Conservation (phyloP, 805 yeast species). For the Diddensiella santjacobensis region DNA sequence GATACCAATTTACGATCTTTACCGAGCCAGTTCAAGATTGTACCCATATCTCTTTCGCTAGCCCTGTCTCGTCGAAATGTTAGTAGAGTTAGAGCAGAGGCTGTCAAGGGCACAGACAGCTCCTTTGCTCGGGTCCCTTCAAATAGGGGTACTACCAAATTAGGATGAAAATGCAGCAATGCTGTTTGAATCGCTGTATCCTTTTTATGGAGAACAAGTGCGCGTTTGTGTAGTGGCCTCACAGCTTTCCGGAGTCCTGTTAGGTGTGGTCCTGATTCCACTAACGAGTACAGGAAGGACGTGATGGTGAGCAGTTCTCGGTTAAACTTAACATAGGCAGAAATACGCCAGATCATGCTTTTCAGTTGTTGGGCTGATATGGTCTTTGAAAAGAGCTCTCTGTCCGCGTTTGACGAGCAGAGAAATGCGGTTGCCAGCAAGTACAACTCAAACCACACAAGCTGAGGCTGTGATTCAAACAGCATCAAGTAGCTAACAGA, state of each 20-base stretch:
- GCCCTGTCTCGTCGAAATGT: neutral
- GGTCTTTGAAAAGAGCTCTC: neutral
- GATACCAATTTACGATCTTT: neutral
- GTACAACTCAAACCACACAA: neutral
- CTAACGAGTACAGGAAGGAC: neutral
- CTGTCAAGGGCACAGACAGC: neutral
- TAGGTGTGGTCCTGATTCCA: neutral
- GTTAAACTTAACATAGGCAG: neutral
- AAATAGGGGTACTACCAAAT: neutral
- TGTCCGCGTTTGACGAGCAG: neutral
- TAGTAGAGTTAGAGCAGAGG: neutral
- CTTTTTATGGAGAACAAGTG: neutral
- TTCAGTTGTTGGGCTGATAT: neutral
- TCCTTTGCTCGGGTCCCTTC: neutral
- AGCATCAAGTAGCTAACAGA: neutral
- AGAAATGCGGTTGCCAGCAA: neutral
- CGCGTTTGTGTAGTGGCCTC: neutral
- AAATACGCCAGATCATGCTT: neutral
- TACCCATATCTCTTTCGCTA: neutral
- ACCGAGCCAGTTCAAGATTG: neutral
- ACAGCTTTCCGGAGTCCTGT: neutral
- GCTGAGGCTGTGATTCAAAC: neutral
- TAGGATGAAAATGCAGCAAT: neutral
- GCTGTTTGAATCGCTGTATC: neutral
- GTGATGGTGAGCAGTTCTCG: neutral